Evolutionary conservation across 805 yeast species (phyloP), one percentile per base, ranked within the genome.

Genomic region (Ascoidea tarda): DNA sequence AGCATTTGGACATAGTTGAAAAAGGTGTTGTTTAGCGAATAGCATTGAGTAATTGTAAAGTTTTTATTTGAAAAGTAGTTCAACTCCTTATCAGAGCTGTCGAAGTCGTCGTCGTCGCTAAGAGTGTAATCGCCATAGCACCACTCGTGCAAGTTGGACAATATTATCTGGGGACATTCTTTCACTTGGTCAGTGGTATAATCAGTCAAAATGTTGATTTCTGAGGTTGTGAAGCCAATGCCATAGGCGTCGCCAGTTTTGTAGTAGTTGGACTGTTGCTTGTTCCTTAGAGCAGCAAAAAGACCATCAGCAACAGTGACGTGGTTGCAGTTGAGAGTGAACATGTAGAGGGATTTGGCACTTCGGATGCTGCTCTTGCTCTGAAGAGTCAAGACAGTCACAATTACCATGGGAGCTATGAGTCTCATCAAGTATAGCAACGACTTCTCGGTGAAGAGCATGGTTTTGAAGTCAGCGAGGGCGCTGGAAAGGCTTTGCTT

Each of bases 291-390:
- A 5, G 74, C 67, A 31, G 69, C 62, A 58, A 77, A 79, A 6
- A 81, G 62, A 1, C 85, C 86, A 16, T 65, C 58, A 0, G 81
- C 73, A 16, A 81, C 75, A 54, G 77, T 79, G 5, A 72, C 62
- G 57, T 76, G 81, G 4, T 75, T 69, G 54, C 80, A 77, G 58
- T 74, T 73, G 46, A 81, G 64, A 46, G 71, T 59, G 49, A 54
- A 51, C 46, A 52, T 49, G 31, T 54, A 54, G 5, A 54, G 47
- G 44, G 44, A 38, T 38, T 2, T 38, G 14, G 8, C 8, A 38
- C 14, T 38, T 38, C 14, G 8, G 8, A 38, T 38, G 14, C 14
- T 38, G 14, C 44, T 10, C 8, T 8, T 38, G 14, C 14, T 10
- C 14, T 10, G 8, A 2, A 38, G 8, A 38, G 14, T 10, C 14